Base-by-base conservation (phyloP, 2,329 filamentous ascomycete species). In the Leptoxyphium fumago region DNA sequence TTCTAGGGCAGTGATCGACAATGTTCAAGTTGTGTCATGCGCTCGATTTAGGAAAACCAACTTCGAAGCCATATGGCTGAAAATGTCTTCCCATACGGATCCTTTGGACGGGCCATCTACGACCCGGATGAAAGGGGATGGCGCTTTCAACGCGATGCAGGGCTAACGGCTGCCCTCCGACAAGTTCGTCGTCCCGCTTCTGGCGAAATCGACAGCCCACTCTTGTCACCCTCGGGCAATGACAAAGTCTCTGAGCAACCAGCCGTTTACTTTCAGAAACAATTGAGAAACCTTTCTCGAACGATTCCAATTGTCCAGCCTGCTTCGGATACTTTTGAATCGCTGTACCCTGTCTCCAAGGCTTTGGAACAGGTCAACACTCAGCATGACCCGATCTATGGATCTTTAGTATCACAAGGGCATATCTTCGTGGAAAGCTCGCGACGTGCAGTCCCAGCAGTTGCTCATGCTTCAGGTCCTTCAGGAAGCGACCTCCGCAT, bases 401-500 rank as follows among this genome's bases (percentile, higher is more conserved):
- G 66, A 14, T 52, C 54, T 10, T 58, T 80, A 4, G 64, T 84
- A 17, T 70, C 72, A 2, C 64, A 76, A 26, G 79, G 79, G 1
- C 70, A 74, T 64, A 51, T 65, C 70, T 47, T 74, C 65, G 48
- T 70, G 9, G 51, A 59, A 17, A 45, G 52, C 2, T 52, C 47
- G 34, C 48, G 56, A 38, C 52, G 53, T 10, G 49, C 63, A 5
- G 56, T 61, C 13, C 56, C 57, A 4, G 47, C 67, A 2, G 56
- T 59, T 10, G 61, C 55, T 2, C 55, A 59, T 32, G 50, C 53
- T 3, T 48, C 70, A 2, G 80, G 80, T n/a, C 67, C 70, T 41
- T 70, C 68, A 11, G 74, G 76, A 1, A 73, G 79, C 49, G 61
- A 74, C 1, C 61, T 85, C 9, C 73, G 74, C 2, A 55, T 85